phyloP scores from a whole-genome alignment of 106 monocot genomes.

The Dendrobium huoshanense region DNA sequence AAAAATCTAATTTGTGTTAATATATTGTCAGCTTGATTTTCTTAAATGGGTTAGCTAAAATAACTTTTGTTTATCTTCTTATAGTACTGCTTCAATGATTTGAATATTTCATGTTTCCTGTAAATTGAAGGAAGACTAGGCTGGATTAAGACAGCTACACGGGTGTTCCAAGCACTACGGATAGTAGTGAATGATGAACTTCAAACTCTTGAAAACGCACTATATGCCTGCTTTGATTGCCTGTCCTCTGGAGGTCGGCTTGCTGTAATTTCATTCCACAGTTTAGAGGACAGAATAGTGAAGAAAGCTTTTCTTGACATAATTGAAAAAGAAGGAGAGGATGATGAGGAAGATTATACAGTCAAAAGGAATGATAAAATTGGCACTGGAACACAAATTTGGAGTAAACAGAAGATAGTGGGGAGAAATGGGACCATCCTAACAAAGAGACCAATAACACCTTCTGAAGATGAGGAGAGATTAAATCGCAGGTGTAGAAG shows the following conservation, averaged over 20 bases:
- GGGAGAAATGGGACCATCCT: conserved; percentile 65
- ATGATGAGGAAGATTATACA: neutral
- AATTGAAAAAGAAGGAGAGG: conserved; percentile 25
- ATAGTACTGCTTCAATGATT: neutral
- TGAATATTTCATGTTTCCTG: neutral
- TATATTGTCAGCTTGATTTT: neutral
- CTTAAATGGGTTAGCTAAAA: neutral
- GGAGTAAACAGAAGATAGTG: conserved; percentile 50
- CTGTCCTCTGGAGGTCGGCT: conserved; percentile 84
- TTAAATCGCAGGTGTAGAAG: conserved; percentile 79
- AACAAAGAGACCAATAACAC: conserved; percentile 85
- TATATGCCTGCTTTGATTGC: conserved; percentile 78
- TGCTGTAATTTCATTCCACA: conserved; percentile 93
- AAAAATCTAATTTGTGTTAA: neutral
- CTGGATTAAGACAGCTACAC: conserved; percentile 91
- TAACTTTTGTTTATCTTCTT: conserved; percentile 1
- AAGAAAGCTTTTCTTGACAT: conserved; percentile 85
- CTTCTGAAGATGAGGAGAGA: conserved; percentile 78
- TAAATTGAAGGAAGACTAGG: conserved; percentile 73
- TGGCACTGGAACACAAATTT: conserved; percentile 26
- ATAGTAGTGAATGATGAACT: conserved; percentile 95
- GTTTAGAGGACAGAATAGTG: conserved; percentile 93
- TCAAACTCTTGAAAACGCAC: conserved; percentile 52
- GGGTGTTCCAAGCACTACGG: conserved; percentile 92
- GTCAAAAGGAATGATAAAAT: neutral